Conservation (phyloP, 176 grass and related monocot genomes). For the Aegilops bicornis region DNA sequence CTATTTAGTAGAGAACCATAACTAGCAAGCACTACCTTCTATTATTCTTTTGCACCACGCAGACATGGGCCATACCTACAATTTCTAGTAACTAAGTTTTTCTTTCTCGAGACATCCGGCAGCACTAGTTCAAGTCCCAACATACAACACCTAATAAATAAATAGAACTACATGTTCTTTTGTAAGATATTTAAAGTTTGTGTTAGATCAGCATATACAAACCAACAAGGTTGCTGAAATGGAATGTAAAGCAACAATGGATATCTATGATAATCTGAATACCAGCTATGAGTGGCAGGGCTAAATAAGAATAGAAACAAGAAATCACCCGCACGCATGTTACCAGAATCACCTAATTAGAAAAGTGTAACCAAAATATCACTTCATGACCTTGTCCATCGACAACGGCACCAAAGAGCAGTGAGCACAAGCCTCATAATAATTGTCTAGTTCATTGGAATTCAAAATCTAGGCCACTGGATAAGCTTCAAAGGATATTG, state of each 20-base stretch:
- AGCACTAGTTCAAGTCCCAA: not conserved
- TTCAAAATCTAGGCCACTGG: conserved; percentile 1
- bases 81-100: not conserved
- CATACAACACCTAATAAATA: not conserved
- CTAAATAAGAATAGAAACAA: conserved; percentile 14
- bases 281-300: not conserved
- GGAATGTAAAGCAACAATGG: not conserved
- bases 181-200: not conserved
- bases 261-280: not conserved
- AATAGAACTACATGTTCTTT: not conserved
- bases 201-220: conserved; percentile 19
- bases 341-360: not conserved
- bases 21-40: not conserved
- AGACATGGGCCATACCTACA: not conserved
- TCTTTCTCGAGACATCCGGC: not conserved
- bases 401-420: conserved; percentile 1
- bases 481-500: conserved; percentile 18
- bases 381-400: not conserved
- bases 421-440: conserved; percentile 17
- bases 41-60: not conserved
- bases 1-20: not conserved
- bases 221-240: not conserved
- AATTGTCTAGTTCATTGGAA: conserved; percentile 10
- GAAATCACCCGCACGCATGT: not conserved
- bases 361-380: conserved; percentile 8